phyloP scores from a whole-genome alignment of 169 alveolate species.

The Plasmodium blacklocki region DNA sequence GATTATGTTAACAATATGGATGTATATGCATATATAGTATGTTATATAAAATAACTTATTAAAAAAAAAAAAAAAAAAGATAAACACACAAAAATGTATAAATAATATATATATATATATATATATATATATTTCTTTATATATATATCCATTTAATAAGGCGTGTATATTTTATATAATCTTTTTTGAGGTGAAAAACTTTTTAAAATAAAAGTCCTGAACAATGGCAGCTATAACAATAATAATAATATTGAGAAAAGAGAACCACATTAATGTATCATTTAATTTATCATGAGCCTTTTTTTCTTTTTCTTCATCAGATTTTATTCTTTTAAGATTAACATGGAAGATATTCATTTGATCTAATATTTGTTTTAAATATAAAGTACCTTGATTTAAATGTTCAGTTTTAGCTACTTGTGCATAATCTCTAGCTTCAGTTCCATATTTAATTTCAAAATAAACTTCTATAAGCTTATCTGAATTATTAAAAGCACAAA shows the following conservation, averaged over 20 bases:
- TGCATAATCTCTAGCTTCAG: constrained; percentile 65
- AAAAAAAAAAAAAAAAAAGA: no score
- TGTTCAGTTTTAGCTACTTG: constrained; percentile 58
- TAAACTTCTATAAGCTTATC: constrained; percentile 6
- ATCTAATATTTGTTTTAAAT: constrained; percentile 48
- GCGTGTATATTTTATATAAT: constrained; percentile 12
- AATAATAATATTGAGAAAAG: constrained; percentile 34
- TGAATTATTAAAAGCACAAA: constrained; percentile 47
- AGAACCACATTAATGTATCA: constrained; percentile 72
- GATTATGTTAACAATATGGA: no score
- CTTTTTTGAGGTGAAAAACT: constrained; percentile 64
- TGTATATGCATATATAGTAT: no score
- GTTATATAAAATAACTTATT: no score
- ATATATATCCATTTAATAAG: background rate
- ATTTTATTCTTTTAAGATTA: constrained; percentile 48
- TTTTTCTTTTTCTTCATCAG: constrained; percentile 56
- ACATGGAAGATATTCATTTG: constrained; percentile 54
- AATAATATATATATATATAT: no score
- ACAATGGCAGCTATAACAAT: constrained; percentile 49
- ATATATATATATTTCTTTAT: background rate
- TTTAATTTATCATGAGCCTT: constrained; percentile 53
- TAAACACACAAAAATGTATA: no score
- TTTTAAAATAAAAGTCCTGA: constrained; percentile 58
- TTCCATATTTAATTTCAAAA: constrained; percentile 65
- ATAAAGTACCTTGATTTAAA: constrained; percentile 49